A percentile compares a stretch with the other conserved stretches of the same genome.
Conservation (phyloP, 768 basidiomycete genomes). For the Nidularia pulvinata region DNA sequence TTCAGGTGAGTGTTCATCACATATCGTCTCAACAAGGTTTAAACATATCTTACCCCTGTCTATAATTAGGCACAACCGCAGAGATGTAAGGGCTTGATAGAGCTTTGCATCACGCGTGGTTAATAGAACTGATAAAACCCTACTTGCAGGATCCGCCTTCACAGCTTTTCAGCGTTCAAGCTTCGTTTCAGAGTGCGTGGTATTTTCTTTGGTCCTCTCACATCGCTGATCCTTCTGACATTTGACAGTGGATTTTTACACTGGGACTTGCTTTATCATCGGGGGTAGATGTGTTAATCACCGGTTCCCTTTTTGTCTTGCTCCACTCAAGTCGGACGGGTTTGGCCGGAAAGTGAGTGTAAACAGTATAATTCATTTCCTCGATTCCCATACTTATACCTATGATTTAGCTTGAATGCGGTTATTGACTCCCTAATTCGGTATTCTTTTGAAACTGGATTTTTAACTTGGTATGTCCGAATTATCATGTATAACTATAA, state of each 20-base stretch:
- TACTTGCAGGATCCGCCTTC: constrained; percentile 28
- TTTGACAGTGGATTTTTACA: constrained; percentile 46
- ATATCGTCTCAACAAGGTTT: not conserved
- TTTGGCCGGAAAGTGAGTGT: constrained; percentile 27
- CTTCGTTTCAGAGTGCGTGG: not conserved
- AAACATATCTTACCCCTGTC: not conserved
- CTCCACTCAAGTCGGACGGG: constrained; percentile 34
- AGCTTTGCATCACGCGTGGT: too few species aligned
- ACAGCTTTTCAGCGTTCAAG: constrained; percentile 16
- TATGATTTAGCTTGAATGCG: constrained; percentile 36
- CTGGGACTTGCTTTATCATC: constrained; percentile 49
- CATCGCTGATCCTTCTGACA: constrained; percentile 6
- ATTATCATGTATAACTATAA: not conserved
- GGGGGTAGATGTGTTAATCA: constrained; percentile 48
- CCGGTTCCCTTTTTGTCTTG: constrained; percentile 39
- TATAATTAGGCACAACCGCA: constrained; percentile 20
- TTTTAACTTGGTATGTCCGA: constrained; percentile 39
- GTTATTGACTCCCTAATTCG: constrained; percentile 45
- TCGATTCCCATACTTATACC: not conserved
- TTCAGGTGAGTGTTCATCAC: not conserved
- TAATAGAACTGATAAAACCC: too few species aligned
- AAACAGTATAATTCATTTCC: not conserved
- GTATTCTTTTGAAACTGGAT: constrained; percentile 54
- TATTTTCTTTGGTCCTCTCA: not conserved
- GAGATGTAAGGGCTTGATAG: constrained; percentile 17